Evolutionary conservation across 2,329 filamentous ascomycete species (phyloP).

Genomic region (Cladosporium sp.): DNA sequence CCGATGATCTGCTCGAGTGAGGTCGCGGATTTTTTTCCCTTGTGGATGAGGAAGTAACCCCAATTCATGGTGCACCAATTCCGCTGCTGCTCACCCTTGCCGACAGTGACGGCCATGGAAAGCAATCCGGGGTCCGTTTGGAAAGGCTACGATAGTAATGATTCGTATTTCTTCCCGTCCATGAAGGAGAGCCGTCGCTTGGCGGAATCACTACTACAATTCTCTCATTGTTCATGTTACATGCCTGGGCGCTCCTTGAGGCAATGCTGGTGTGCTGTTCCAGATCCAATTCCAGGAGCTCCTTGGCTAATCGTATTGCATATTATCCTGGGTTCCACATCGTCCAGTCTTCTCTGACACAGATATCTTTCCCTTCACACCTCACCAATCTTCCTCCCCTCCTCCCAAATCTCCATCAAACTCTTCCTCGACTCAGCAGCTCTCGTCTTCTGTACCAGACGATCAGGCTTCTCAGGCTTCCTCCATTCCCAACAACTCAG

Average conservation of each 20-base stretch:
- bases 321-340: background rate
- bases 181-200: no score
- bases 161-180: no score
- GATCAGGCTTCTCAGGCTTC: conserved; percentile 34
- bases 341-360: no score
- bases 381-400: conserved; percentile 10
- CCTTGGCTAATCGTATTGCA: background rate
- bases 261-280: conserved; percentile 4
- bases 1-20: background rate
- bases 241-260: background rate
- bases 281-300: background rate
- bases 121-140: no score
- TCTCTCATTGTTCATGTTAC: background rate
- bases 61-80: no score
- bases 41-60: background rate
- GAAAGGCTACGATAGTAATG: no score
- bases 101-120: no score
- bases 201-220: no score
- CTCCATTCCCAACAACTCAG: conserved; percentile 36
- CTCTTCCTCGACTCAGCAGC: conserved; percentile 29
- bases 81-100: no score
- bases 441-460: conserved; percentile 19
- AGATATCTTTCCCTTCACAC: background rate
- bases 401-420: conserved; percentile 30
- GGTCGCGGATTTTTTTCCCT: background rate